Conservation (phyloP, 2,329 filamentous ascomycete genomes). For the Colletotrichum zoysiae region DNA sequence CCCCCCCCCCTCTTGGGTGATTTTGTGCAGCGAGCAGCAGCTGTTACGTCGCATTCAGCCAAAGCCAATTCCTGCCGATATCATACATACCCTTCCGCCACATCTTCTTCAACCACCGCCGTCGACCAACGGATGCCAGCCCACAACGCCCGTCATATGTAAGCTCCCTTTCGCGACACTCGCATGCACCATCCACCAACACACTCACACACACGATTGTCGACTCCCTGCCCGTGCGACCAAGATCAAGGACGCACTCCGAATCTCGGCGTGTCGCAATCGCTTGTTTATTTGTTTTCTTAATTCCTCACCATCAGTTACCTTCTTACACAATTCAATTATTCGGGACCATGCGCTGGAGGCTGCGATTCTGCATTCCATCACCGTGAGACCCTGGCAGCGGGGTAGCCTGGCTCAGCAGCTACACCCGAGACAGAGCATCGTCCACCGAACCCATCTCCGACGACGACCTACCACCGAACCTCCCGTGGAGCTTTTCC, state of each 20-base stretch:
- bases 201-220: not conserved
- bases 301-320: not conserved
- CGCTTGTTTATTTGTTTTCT: not conserved
- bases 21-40: not conserved
- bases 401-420: slow-evolving; percentile 39
- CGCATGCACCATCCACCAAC: not conserved
- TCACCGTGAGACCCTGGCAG: slow-evolving; percentile 41
- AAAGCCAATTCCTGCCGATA: slow-evolving; percentile 13
- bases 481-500: not conserved
- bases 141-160: not conserved
- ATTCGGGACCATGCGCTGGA: slow-evolving; percentile 39
- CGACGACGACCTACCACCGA: slow-evolving; percentile 37
- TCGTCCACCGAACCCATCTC: slow-evolving; percentile 37
- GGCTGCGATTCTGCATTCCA: slow-evolving; percentile 40
- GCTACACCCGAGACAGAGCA: slow-evolving; percentile 38
- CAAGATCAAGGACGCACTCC: slow-evolving; percentile 1
- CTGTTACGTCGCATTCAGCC: slow-evolving; percentile 11
- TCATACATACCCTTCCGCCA: slow-evolving; percentile 8
- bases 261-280: not conserved
- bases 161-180: slow-evolving; percentile 3
- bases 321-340: not conserved
- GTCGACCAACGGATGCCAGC: not conserved
- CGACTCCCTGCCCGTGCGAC: not conserved
- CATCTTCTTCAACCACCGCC: slow-evolving; percentile 11
- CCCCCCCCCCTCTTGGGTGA: not conserved